Percentiles rank a stretch among this genome's conserved stretches.
Conservation (phyloP, 805 yeast genomes). For the Candida bentonensis region DNA sequence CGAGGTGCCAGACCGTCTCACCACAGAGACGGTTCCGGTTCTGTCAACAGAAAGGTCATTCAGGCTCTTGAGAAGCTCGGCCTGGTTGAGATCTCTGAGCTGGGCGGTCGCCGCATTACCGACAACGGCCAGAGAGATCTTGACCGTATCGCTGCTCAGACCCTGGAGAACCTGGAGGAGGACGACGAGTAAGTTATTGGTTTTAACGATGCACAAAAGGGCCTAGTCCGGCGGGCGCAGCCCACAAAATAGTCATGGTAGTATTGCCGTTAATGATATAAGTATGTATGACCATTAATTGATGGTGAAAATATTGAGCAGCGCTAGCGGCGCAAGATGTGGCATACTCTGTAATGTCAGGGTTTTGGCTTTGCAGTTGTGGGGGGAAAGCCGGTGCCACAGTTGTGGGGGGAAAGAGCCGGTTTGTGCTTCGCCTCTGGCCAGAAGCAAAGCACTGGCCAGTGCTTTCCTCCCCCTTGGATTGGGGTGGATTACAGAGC, state of each 20-base stretch:
- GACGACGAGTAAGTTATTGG: constrained; percentile 21
- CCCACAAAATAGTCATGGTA: constrained; percentile 4
- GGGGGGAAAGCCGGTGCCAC: too few relatives aligned
- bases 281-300: constrained; percentile 1
- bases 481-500: too few relatives aligned
- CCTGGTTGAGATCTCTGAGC: constrained; percentile 87
- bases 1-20: constrained; percentile 98
- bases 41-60: constrained; percentile 95
- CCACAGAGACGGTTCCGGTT: constrained; percentile 98
- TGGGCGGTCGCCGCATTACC: constrained; percentile 99
- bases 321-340: too few relatives aligned
- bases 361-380: too few relatives aligned
- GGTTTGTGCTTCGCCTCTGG: too few relatives aligned
- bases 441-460: too few relatives aligned
- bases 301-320: too few relatives aligned
- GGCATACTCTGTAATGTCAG: too few relatives aligned
- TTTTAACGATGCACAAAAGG: not conserved
- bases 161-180: constrained; percentile 77
- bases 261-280: not conserved
- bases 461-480: too few relatives aligned
- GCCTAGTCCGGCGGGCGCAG: constrained; percentile 1
- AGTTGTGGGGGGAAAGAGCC: too few relatives aligned
- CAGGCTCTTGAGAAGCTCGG: constrained; percentile 98
- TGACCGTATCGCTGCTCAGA: constrained; percentile 99
- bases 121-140: constrained; percentile 99